Conservation (phyloP, 306 rosid genomes). For the Dalbergia cultrata region DNA sequence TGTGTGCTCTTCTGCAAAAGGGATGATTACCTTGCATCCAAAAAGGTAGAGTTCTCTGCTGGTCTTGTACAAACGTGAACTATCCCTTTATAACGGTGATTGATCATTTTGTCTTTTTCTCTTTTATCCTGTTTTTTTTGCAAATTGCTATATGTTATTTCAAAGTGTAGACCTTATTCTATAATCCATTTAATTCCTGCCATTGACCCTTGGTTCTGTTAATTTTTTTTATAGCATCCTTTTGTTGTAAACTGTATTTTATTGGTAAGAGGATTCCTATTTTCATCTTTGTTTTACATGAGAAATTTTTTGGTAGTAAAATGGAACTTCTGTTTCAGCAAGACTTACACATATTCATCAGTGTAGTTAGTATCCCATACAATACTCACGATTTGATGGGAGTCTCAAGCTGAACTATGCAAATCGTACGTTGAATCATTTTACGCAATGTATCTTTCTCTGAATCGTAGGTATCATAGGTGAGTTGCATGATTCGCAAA, state of each 20-base stretch:
- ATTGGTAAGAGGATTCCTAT: constrained; percentile 2
- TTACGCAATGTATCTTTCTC: too few species aligned
- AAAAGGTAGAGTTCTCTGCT: constrained; percentile 65
- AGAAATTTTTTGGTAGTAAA: background rate
- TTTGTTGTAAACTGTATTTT: constrained; percentile 3
- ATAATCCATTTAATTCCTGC: constrained; percentile 1
- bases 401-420: too few species aligned
- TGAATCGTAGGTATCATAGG: too few species aligned
- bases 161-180: background rate
- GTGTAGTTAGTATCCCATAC: too few species aligned
- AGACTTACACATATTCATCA: background rate
- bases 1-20: constrained; percentile 95
- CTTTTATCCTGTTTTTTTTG: constrained; percentile 19
- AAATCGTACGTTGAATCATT: too few species aligned
- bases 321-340: constrained; percentile 5
- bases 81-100: constrained; percentile 41
- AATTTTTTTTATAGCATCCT: background rate
- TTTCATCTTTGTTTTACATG: background rate
- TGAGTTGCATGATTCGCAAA: too few species aligned
- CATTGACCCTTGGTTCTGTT: constrained; percentile 14
- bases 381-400: too few species aligned
- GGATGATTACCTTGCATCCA: constrained; percentile 93
- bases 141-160: constrained; percentile 5
- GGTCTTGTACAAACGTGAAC: background rate
- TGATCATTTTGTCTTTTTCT: background rate